Base-by-base conservation (phyloP, 306 rosid genomes). In the Quercus agrifolia region DNA sequence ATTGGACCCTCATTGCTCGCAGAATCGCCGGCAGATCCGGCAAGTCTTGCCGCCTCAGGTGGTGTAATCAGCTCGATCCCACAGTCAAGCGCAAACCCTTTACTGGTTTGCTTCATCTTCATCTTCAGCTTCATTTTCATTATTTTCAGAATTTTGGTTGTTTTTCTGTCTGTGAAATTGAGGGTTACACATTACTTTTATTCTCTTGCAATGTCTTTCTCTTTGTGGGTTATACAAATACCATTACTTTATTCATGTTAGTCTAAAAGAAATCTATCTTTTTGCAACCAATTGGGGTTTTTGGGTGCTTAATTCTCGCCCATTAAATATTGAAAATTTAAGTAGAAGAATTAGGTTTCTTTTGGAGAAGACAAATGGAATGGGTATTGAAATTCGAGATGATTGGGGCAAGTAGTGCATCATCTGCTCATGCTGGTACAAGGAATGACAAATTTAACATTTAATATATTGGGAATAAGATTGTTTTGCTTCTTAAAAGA, bases 11-110 rank as follows among this genome's bases (percentile, higher is more conserved):
- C 74, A 95, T 93, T 30, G 97, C 99, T 56, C 96, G 99, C 13
- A 94, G 98, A 74, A 89, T 95, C 66, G 25, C 92, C 10, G 97
- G 99, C 21, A 83, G 98, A 84, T 91, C 97, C 72, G 97, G 98
- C n/a, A 95, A 95, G 81, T 95, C 99, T 55, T 95, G 98, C 78
- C 97, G 99, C 0, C 94, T 95, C 9, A 88, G 99, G 35, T 95
- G 98, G 99, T 93, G 98, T 79, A 95, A 92, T 77, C 99, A 95
- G 85, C 97, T 95, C 70, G 98, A 95, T 83, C 99, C 99, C 0
- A 75, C 92, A 46, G 97, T 95, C 1, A 95, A 95, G 76, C 97
- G 98, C 83, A 95, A 95, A 73, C 99, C 97, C 25, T 95, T 91
- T 64, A 85, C 98, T 46, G 94, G 99, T 95, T 77, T 30, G 7